Percentiles rank a stretch among this genome's conserved stretches.
Evolutionary conservation across 2,329 filamentous ascomycete species (phyloP).

Genomic region (Pseudopyrenochaeta lycopersici): DNA sequence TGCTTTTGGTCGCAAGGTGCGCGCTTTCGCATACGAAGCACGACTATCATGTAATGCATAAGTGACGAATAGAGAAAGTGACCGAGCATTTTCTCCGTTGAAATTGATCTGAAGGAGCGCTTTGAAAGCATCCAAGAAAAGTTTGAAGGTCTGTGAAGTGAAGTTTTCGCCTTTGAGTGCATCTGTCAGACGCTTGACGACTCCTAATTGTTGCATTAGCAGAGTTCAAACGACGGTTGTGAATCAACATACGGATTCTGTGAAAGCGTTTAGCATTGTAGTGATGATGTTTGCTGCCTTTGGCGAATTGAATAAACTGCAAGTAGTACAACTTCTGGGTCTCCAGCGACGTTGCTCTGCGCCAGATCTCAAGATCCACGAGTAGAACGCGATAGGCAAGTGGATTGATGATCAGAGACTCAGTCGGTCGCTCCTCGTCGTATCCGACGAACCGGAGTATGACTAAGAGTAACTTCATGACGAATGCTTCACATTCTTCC

Average conservation of each 20-base stretch:
- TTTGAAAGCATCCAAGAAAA: slow-evolving; percentile 82
- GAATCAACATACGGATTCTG: slow-evolving; percentile 79
- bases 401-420: slow-evolving; percentile 95
- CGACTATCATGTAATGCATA: slow-evolving; percentile 80
- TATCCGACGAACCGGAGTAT: slow-evolving; percentile 91
- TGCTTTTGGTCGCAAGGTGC: slow-evolving; percentile 44
- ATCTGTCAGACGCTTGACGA: slow-evolving; percentile 89
- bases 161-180: slow-evolving; percentile 87
- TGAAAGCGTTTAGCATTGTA: slow-evolving; percentile 90
- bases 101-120: slow-evolving; percentile 82
- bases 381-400: slow-evolving; percentile 91
- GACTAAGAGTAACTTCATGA: slow-evolving; percentile 72
- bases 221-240: not conserved
- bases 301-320: slow-evolving; percentile 87
- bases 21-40: slow-evolving; percentile 48
- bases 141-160: slow-evolving; percentile 73
- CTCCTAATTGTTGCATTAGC: slow-evolving; percentile 64
- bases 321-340: slow-evolving; percentile 92
- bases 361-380: slow-evolving; percentile 94
- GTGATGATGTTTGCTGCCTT: slow-evolving; percentile 88
- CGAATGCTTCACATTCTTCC: slow-evolving; percentile 60
- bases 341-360: slow-evolving; percentile 72
- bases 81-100: slow-evolving; percentile 84
- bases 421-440: slow-evolving; percentile 77
- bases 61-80: slow-evolving; percentile 89